Conservation (phyloP, 2,329 filamentous ascomycete species). For the Verticillium longisporum region DNA sequence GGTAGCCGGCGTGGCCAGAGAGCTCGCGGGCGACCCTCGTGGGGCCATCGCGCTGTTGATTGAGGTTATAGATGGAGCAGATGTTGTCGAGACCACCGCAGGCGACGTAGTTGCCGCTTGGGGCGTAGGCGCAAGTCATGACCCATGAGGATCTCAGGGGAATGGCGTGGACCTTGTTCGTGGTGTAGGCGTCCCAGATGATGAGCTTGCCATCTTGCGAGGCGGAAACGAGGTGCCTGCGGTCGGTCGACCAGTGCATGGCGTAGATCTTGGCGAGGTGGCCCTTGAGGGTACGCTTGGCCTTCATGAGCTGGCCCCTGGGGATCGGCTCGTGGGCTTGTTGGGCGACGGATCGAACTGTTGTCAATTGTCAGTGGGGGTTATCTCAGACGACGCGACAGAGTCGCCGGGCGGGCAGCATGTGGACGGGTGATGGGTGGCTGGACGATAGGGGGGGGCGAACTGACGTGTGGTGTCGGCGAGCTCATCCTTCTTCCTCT, state of each 20-base stretch:
- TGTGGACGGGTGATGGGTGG: neutral
- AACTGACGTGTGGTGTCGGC: conserved; percentile 93
- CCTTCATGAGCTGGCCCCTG: conserved; percentile 90
- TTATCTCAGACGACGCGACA: neutral
- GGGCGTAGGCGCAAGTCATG: conserved; percentile 99
- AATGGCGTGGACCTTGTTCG: conserved; percentile 98
- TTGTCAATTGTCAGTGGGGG: conserved; percentile 13
- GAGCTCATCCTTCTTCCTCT: conserved; percentile 99
- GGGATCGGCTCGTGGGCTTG: conserved; percentile 89
- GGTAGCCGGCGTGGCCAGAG: conserved; percentile 92
- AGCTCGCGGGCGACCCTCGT: conserved; percentile 93
- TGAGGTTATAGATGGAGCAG: conserved; percentile 99
- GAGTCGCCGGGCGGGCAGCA: neutral
- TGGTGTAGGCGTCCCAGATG: conserved; percentile 99
- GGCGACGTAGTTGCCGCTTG: conserved; percentile 95
- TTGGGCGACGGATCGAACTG: conserved; percentile 88
- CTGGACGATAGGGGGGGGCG: neutral
- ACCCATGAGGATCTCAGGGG: conserved; percentile 97
- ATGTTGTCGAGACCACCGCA: conserved; percentile 99
- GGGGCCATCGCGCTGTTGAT: conserved; percentile 88
- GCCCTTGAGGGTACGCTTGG: conserved; percentile 92
- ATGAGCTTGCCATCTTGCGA: conserved; percentile 99
- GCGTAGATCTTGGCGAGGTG: conserved; percentile 99
- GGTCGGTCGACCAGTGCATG: conserved; percentile 99
- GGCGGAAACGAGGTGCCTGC: conserved; percentile 92